phyloP scores from a whole-genome alignment of 78 protist species.

The Isochrysis galbana region DNA sequence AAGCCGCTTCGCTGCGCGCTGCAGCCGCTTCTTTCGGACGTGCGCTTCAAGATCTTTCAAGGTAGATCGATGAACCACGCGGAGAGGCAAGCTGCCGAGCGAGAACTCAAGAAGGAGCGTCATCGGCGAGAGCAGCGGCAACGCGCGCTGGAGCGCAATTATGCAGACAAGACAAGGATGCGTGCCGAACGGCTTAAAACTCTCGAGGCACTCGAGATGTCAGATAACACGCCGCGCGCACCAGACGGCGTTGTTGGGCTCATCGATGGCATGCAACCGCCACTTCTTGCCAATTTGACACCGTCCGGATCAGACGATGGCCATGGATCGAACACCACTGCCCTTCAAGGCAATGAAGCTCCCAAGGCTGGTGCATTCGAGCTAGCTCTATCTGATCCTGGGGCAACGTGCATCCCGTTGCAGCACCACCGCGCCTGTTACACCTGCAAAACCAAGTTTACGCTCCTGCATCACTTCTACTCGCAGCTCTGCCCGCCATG shows the following conservation, averaged over 20 bases:
- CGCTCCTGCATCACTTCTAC: conserved; percentile 58
- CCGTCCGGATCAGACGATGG: background rate
- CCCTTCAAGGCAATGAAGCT: background rate
- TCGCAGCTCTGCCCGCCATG: conserved; percentile 64
- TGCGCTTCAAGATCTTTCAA: background rate
- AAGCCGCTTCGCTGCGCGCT: background rate
- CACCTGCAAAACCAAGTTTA: conserved; percentile 42
- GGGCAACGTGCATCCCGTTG: too few relatives aligned
- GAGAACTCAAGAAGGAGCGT: too few relatives aligned
- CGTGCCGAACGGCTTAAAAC: background rate
- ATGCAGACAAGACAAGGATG: background rate
- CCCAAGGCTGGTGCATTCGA: background rate
- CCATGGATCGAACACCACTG: background rate
- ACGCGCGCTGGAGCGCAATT: background rate
- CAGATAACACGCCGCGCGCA: background rate
- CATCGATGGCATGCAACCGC: background rate
- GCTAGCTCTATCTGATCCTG: background rate
- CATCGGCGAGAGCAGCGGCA: too few relatives aligned
- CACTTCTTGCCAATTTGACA: background rate
- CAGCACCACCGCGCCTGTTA: conserved; percentile 44
- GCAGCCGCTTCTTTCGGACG: background rate
- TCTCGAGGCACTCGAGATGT: background rate
- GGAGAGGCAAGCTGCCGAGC: background rate
- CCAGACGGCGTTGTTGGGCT: conserved; percentile 8
- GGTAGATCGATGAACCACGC: background rate